Evolutionary conservation across 345 rosid genomes (phyloP), one percentile per base, ranked within the genome.

Genomic region (Lepidium sativum): DNA sequence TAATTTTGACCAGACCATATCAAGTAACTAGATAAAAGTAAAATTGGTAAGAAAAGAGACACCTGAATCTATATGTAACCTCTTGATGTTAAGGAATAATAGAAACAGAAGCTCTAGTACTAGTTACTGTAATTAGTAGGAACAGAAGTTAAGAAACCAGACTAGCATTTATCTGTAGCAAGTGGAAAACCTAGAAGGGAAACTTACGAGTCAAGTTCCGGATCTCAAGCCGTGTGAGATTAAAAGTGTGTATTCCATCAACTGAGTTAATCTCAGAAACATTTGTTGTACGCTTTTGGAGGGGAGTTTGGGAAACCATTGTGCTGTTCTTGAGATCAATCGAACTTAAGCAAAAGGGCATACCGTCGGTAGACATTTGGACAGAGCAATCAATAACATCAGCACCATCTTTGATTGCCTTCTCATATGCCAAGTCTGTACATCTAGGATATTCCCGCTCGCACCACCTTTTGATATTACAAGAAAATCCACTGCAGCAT

Each of bases 361-460:
- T 64, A 41, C 83, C 82, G 9, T 88, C 96, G 52, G 74, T 75
- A 0, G 98, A 82, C 78, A 91, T 81, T 76, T 91, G 95, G 57
- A 91, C 84, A 6, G 88, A 75, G 57, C 98, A 91, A 71, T n/a
- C n/a, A n/a, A n/a, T n/a, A n/a, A n/a, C n/a, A n/a, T n/a, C n/a
- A n/a, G n/a, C n/a, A n/a, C n/a, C 96, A 63, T 79, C 87, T 41
- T 54, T 8, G 47, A 86, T 83, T 29, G 96, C 98, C 1, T 71
- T 65, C 60, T 38, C 33, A 66, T 91, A 91, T 39, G 96, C 95
- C 72, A 66, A 37, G 70, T 85, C 58, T 14, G 98, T 88, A 72
- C 96, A 88, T 39, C 88, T 75, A 13, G 96, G 95, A 75, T 67
- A 86, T 91, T 88, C 51, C 98, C 98, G 65, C 96, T 88, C 10